Evolutionary conservation across 768 basidiomycete species (phyloP), one percentile per base, ranked within the genome.

Genomic region (Pleurotus giganteus): DNA sequence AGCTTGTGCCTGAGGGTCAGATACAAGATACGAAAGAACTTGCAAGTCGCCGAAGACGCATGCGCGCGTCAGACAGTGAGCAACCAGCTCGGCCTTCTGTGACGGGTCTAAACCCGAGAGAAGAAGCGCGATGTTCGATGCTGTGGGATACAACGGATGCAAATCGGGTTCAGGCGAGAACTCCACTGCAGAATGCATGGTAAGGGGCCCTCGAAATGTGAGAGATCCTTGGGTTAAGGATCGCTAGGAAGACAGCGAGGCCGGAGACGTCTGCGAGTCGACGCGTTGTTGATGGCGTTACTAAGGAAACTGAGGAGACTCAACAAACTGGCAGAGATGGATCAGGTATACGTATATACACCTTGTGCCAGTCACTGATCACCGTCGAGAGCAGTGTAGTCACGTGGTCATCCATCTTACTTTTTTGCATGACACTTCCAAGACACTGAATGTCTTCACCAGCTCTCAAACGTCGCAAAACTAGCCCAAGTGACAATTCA

Each of bases 1-100:
- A 8, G 73, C 66, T 65, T 86, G 89, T 4, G 86, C 81, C 53
- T 83, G 83, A 36, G 78, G 75, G 69, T 91, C 87, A 31, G 77
- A 71, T 47, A 94, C 75, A 52, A 94, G 79, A 66, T 84, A 86
- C 41, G 88, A 85, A 34, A 94, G 74, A 54, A 91, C 71, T 11
- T 81, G 63, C 59, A 90, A 72, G 65, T 94, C 91, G 46, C 82
- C 90, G 60, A 94, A 94, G 54, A 84, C 73, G 69, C 88, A 90
- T 19, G 90, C 83, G 55, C 91, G 88, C 55, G 76, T 74, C 54
- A 93, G 67, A 65, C 83, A 89, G 67, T 94, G 91, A 8, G 81
- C 69, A 53, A 91, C 83, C 47, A 94, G 83, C 65, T 83, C 78
- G 9, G 74, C 72, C 68, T 85, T 88, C 67, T 94, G 89, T 6